Percentiles rank a stretch among this genome's conserved stretches.
Evolutionary conservation across 805 yeast genomes (phyloP).

Genomic region (Ogataea corticis): DNA sequence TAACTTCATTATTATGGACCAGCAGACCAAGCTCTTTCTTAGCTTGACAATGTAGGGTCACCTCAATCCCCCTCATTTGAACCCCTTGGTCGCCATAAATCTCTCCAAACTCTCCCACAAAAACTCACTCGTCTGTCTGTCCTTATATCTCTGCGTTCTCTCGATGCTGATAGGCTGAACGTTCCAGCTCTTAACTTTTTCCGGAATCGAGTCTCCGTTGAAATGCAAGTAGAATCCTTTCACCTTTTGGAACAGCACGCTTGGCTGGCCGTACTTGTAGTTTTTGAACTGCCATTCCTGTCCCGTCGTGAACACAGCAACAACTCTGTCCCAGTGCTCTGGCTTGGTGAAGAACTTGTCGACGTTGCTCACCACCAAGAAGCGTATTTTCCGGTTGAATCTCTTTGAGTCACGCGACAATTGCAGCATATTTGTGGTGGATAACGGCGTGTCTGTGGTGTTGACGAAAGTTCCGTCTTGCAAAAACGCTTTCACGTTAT

Average conservation of each 20-base stretch:
- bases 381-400: constrained; percentile 56
- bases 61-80: constrained; percentile 26
- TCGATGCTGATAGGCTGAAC: constrained; percentile 78
- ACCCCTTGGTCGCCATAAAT: constrained; percentile 69
- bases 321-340: constrained; percentile 97
- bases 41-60: no score
- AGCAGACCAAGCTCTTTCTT: no score
- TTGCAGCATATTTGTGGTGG: constrained; percentile 45
- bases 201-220: constrained; percentile 78
- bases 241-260: constrained; percentile 74
- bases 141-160: constrained; percentile 81
- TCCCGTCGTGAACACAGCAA: constrained; percentile 94
- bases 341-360: constrained; percentile 87
- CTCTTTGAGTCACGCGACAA: constrained; percentile 56
- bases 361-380: constrained; percentile 84
- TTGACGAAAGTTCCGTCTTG: constrained; percentile 69
- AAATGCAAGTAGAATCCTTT: constrained; percentile 80
- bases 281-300: constrained; percentile 95
- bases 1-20: no score
- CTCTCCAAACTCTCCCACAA: constrained; percentile 86
- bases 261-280: constrained; percentile 82
- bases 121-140: constrained; percentile 78
- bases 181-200: constrained; percentile 81
- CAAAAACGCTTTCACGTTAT: constrained; percentile 66
- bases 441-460: constrained; percentile 44